phyloP scores from a whole-genome alignment of 192 early-diverging fungal genomes.

The Chytriomyces sp. region DNA sequence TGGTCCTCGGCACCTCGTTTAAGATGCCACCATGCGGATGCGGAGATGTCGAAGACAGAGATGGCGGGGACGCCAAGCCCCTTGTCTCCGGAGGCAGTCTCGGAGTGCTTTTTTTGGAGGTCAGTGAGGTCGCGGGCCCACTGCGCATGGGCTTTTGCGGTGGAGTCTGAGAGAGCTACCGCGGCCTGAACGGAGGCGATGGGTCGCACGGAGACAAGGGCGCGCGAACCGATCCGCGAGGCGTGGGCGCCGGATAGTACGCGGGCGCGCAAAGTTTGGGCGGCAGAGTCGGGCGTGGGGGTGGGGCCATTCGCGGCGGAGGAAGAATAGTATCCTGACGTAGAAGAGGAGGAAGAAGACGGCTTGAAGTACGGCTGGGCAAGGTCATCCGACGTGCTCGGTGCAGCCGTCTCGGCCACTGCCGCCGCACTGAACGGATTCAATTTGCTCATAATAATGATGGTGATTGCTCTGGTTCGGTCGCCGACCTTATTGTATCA shows the following conservation, averaged over 20 bases:
- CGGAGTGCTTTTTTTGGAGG: constrained; percentile 9
- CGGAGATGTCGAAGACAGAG: constrained; percentile 79
- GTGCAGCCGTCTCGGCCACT: constrained; percentile 14
- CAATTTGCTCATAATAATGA: constrained; percentile 27
- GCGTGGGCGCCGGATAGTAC: not conserved
- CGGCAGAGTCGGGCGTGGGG: constrained; percentile 15
- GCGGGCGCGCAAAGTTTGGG: constrained; percentile 18
- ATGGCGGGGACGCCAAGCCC: constrained; percentile 39
- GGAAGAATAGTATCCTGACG: no score
- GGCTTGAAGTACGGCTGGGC: not conserved
- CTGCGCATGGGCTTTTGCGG: constrained; percentile 70
- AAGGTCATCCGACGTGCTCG: constrained; percentile 1
- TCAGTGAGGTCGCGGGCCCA: not conserved
- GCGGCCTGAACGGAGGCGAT: constrained; percentile 46
- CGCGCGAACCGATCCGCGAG: constrained; percentile 51
- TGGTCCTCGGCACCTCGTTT: constrained; percentile 86
- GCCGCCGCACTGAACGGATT: constrained; percentile 42
- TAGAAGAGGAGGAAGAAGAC: no score
- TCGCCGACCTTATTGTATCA: no score
- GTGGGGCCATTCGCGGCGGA: constrained; percentile 38
- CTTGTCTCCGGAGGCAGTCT: constrained; percentile 32
- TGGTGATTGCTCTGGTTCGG: no score
- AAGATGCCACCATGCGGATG: constrained; percentile 87
- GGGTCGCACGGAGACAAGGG: constrained; percentile 69
- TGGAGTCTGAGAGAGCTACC: constrained; percentile 57